Evolutionary conservation across 2,329 filamentous ascomycete genomes (phyloP), one percentile per base, ranked within the genome.

Genomic region (Botrytis hyacinthi): DNA sequence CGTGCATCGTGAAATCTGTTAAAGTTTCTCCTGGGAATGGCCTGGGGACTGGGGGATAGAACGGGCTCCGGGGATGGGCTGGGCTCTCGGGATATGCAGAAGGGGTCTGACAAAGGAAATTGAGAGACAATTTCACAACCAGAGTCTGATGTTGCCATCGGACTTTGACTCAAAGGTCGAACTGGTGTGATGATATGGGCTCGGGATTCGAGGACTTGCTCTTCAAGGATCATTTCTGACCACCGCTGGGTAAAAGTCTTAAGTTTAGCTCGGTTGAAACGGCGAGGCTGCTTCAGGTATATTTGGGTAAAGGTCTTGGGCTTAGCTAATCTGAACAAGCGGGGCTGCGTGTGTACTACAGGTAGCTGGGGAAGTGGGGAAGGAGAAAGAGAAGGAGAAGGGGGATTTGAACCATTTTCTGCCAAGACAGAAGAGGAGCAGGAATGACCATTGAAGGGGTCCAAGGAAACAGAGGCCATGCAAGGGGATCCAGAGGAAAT

Each of bases 171-270:
- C 26, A 42, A 68, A 57, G n/a, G 48, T 57, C 66, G 48, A 35
- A 57, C 66, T 68, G 66, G 66, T 16, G 48, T 57, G 51, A 68
- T n/a, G 40, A 68, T 42, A n/a, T 68, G 29, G 51, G 66, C 35
- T 68, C 48, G 26, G 7, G 48, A 29, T 18, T 42, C 29, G 26
- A 68, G 26, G 4, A 42, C 2, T 42, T 40, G 48, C n/a, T 68
- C 66, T 57, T 68, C 48, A 3, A 32, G 48, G 48, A 18, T 48
- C 66, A 57, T 14, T n/a, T 57, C 9, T 42, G 48, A 54, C 46
- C 46, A 68, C 66, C 26, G 22, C 35, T 68, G 9, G 18, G 32
- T 9, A 54, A 68, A 37, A 22, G 66, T 8, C 48, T 57, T 57
- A 18, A 14, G 40, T 57, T 68, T 57, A 14, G 48, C 66, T 16